Conservation (phyloP, 176 grass and related monocot genomes). For the Carex parvula region DNA sequence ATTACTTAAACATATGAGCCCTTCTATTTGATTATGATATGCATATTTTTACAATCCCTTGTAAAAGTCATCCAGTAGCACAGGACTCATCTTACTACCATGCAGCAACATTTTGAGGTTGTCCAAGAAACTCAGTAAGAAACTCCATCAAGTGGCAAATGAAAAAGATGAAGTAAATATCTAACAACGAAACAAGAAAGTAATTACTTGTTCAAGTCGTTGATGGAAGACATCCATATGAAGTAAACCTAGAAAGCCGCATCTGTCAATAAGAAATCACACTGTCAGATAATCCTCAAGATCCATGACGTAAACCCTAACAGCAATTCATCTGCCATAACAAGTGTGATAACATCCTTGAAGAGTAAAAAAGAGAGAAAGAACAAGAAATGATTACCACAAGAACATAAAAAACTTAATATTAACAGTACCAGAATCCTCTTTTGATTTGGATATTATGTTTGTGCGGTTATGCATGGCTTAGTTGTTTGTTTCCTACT, state of each 20-base stretch:
- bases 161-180: neutral
- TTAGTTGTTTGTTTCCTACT: no score
- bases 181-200: constrained; percentile 8
- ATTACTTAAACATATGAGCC: neutral
- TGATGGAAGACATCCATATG: constrained; percentile 99
- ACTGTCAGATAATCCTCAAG: neutral
- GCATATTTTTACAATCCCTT: neutral
- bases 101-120: neutral
- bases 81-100: neutral
- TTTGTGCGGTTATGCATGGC: no score
- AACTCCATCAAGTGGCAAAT: neutral
- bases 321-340: neutral
- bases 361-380: neutral
- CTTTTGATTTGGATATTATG: constrained; percentile 40
- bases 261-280: constrained; percentile 48
- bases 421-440: constrained; percentile 18
- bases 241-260: constrained; percentile 91
- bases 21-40: neutral
- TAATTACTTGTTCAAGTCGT: constrained; percentile 76
- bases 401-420: neutral
- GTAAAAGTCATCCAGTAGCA: neutral
- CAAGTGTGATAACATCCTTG: neutral
- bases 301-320: neutral
- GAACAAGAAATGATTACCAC: neutral
- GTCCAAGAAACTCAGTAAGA: neutral